These are phyloP conservation scores for Aquilaria yunnanensis DNA, from an alignment of 345 rosid genomes.

Conservation along the genomic window DNA sequence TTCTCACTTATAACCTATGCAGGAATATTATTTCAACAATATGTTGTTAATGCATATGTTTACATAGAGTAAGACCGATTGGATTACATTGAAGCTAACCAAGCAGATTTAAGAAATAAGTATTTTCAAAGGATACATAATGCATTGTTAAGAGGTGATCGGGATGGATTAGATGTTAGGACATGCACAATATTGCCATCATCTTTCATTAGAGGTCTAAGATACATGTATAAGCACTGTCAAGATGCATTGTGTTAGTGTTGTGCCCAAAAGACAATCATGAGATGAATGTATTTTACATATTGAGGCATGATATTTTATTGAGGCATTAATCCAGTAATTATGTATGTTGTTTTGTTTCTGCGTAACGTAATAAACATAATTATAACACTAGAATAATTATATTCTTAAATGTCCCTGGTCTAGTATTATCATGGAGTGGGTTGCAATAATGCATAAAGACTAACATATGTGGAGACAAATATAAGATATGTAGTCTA, in stretches of 20 bases:
- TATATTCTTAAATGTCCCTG: too few species aligned
- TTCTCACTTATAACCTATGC: background rate
- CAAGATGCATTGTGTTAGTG: background rate
- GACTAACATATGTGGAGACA: too few species aligned
- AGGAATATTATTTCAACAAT: background rate
- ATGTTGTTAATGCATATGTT: background rate
- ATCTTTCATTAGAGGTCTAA: background rate
- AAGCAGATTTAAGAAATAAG: background rate
- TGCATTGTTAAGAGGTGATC: background rate
- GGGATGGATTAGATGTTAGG: background rate
- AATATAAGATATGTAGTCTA: too few species aligned
- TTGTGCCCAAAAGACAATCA: too few species aligned
- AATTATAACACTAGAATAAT: too few species aligned
- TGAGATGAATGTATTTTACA: too few species aligned
- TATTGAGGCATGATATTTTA: too few species aligned
- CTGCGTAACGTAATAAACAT: too few species aligned
- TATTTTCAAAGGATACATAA: background rate
- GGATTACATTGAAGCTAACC: background rate
- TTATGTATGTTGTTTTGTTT: too few species aligned
- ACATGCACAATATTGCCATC: background rate
- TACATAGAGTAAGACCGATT: background rate
- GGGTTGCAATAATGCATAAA: too few species aligned
- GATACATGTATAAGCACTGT: background rate
- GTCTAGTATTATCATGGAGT: too few species aligned
- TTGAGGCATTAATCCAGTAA: too few species aligned